phyloP scores from a whole-genome alignment of 345 rosid species.

The Clausena lansium region DNA sequence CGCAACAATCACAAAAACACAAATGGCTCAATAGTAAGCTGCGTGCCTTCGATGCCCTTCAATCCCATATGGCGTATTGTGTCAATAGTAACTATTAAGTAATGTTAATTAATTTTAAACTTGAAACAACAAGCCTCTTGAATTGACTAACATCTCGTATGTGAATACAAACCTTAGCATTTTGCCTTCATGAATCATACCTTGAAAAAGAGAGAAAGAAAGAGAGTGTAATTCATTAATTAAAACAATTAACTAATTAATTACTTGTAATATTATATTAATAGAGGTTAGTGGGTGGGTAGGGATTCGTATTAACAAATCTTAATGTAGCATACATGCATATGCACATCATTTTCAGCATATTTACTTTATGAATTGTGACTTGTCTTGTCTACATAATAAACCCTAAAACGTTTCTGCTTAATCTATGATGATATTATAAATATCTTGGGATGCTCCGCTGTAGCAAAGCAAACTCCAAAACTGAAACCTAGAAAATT shows the following conservation, averaged over 20 bases:
- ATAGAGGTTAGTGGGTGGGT: not conserved
- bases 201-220: not conserved
- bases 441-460: slow-evolving; percentile 5
- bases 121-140: not conserved
- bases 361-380: slow-evolving; percentile 14
- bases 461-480: not conserved
- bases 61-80: not conserved
- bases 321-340: not conserved
- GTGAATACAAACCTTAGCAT: slow-evolving; percentile 17
- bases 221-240: not conserved
- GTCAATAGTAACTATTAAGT: not conserved
- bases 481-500: not conserved
- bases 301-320: slow-evolving; percentile 6
- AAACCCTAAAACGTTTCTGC: not conserved
- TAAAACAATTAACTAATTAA: not conserved
- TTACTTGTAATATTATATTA: not conserved
- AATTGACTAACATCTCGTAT: slow-evolving; percentile 13
- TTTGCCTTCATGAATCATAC: not conserved
- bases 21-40: slow-evolving; percentile 6
- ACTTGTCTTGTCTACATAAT: slow-evolving; percentile 8
- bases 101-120: not conserved
- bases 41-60: slow-evolving; percentile 14
- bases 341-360: slow-evolving; percentile 17
- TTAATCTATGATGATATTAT: not conserved
- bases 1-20: not conserved